These are phyloP conservation scores for Wickerhamiella hasegawae DNA, from an alignment of 805 yeast species.

Conservation along the genomic window DNA sequence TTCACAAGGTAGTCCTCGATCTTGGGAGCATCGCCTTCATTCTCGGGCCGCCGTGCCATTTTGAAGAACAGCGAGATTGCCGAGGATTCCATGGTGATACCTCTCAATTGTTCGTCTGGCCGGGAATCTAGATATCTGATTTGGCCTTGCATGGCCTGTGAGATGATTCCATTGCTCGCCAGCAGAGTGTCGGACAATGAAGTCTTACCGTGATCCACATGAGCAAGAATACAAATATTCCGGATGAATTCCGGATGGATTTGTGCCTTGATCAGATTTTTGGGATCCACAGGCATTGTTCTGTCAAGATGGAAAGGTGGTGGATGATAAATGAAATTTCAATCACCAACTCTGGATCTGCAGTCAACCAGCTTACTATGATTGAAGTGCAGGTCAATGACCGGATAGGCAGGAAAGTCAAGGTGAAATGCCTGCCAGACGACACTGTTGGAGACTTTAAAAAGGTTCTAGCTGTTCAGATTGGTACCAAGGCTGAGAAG, in stretches of 20 bases:
- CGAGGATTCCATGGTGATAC: constrained; percentile 94
- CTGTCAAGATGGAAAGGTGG: too few relatives aligned
- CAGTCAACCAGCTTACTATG: constrained; percentile 30
- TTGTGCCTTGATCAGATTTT: constrained; percentile 51
- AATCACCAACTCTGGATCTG: too few relatives aligned
- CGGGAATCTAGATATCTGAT: constrained; percentile 84
- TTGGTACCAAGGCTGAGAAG: constrained; percentile 56
- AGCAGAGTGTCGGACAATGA: constrained; percentile 80
- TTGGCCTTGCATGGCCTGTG: constrained; percentile 89
- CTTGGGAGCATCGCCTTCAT: constrained; percentile 11
- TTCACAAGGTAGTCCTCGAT: constrained; percentile 73
- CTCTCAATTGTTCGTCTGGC: constrained; percentile 89
- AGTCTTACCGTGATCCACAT: constrained; percentile 97
- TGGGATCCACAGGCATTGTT: constrained; percentile 35
- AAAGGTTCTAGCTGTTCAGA: constrained; percentile 63
- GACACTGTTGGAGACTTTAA: constrained; percentile 87
- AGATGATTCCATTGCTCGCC: constrained; percentile 92
- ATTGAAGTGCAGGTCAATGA: constrained; percentile 62
- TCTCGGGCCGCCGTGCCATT: constrained; percentile 33
- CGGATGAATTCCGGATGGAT: constrained; percentile 53
- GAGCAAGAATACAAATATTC: constrained; percentile 91
- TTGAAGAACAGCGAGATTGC: constrained; percentile 88
- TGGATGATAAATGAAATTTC: too few relatives aligned
- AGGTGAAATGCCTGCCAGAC: constrained; percentile 68
- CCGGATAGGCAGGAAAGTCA: constrained; percentile 71